Conservation (phyloP, 2,329 filamentous ascomycete genomes). For the Aureobasidium namibiae region DNA sequence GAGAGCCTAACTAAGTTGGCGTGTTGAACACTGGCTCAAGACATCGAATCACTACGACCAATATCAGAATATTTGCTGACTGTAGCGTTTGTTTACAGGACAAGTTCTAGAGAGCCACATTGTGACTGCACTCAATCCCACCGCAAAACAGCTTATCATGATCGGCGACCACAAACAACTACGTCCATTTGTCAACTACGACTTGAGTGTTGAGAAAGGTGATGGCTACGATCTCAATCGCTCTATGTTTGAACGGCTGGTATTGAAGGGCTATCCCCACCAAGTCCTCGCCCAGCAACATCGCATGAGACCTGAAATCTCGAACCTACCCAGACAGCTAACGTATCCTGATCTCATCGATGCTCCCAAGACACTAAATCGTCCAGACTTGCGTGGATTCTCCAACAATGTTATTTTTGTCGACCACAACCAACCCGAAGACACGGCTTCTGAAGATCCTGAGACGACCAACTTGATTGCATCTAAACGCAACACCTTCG, state of each 20-base stretch:
- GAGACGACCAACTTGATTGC: constrained; percentile 14
- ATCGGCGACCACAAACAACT: constrained; percentile 98
- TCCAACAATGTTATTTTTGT: constrained; percentile 49
- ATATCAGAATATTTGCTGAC: too few relatives aligned
- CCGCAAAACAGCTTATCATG: constrained; percentile 52
- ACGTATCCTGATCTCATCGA: constrained; percentile 53
- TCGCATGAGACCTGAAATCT: constrained; percentile 70
- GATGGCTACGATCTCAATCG: constrained; percentile 58
- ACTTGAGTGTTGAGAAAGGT: constrained; percentile 96
- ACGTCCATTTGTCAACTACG: constrained; percentile 99
- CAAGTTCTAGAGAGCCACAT: constrained; percentile 59
- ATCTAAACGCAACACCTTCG: constrained; percentile 44
- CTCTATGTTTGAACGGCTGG: constrained; percentile 93
- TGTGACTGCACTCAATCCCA: constrained; percentile 50
- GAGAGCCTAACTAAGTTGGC: too few relatives aligned
- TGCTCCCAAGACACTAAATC: constrained; percentile 28
- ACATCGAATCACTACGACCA: too few relatives aligned
- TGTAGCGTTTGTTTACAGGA: constrained; percentile 29
- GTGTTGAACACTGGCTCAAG: too few relatives aligned
- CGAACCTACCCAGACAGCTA: constrained; percentile 48
- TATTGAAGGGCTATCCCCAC: constrained; percentile 81
- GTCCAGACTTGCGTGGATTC: constrained; percentile 46
- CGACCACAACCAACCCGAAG: constrained; percentile 45
- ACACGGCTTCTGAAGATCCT: constrained; percentile 13
- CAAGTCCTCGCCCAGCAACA: constrained; percentile 96